These are phyloP conservation scores for Rhizopogon roseolus DNA, from an alignment of 768 basidiomycete species.

Conservation along the genomic window DNA sequence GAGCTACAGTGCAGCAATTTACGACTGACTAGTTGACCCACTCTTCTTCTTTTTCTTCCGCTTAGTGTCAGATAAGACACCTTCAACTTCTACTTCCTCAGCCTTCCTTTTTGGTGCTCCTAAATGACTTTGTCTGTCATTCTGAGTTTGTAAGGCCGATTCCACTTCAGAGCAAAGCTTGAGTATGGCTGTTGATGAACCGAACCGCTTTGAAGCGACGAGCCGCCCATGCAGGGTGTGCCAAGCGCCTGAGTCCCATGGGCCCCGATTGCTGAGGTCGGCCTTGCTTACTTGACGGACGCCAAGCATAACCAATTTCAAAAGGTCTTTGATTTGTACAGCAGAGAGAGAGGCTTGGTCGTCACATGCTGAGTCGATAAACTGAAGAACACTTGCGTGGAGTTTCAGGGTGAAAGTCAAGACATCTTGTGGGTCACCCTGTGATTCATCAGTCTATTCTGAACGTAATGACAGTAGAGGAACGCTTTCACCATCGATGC, in stretches of 20 bases:
- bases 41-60: slow-evolving; percentile 43
- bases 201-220: slow-evolving; percentile 51
- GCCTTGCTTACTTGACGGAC: slow-evolving; percentile 58
- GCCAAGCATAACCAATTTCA: slow-evolving; percentile 63
- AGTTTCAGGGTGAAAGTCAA: slow-evolving; percentile 48
- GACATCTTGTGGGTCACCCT: slow-evolving; percentile 38
- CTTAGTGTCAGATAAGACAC: slow-evolving; percentile 32
- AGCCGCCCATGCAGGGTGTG: slow-evolving; percentile 42
- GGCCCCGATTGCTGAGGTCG: slow-evolving; percentile 21
- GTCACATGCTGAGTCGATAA: slow-evolving; percentile 45
- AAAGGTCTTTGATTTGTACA: slow-evolving; percentile 70
- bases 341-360: slow-evolving; percentile 45
- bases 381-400: slow-evolving; percentile 42
- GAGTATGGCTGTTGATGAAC: slow-evolving; percentile 54
- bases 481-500: slow-evolving; percentile 39
- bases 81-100: slow-evolving; percentile 21
- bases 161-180: slow-evolving; percentile 63
- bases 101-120: slow-evolving; percentile 36
- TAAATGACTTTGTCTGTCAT: slow-evolving; percentile 24
- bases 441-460: slow-evolving; percentile 9
- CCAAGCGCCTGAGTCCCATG: slow-evolving; percentile 66
- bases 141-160: slow-evolving; percentile 7
- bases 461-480: neutral
- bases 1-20: slow-evolving; percentile 5
- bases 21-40: slow-evolving; percentile 10